phyloP scores from a whole-genome alignment of 495 filamentous ascomycete genomes.

The Penicillium nucicola region DNA sequence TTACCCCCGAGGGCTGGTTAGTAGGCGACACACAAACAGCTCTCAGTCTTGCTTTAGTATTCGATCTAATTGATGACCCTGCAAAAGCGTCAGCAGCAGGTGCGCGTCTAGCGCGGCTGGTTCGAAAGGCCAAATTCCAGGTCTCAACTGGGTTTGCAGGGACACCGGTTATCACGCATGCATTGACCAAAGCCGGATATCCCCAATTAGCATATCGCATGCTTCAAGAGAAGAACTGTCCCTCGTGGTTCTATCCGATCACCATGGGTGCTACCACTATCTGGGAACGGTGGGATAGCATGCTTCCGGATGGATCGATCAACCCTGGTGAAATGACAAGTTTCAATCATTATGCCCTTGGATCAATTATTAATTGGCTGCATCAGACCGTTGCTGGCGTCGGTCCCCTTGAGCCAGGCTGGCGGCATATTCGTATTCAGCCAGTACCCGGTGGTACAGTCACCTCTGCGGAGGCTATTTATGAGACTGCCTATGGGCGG shows the following conservation, averaged over 20 bases:
- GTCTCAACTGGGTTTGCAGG: slow-evolving; percentile 56
- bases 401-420: slow-evolving; percentile 20
- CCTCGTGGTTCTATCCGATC: slow-evolving; percentile 53
- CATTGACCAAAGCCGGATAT: slow-evolving; percentile 36
- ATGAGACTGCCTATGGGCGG: slow-evolving; percentile 27
- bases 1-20: slow-evolving; percentile 37
- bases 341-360: slow-evolving; percentile 54
- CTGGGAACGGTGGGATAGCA: slow-evolving; percentile 57
- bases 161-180: slow-evolving; percentile 47
- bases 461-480: slow-evolving; percentile 15
- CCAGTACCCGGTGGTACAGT: slow-evolving; percentile 28
- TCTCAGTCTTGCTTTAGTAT: slow-evolving; percentile 41
- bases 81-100: slow-evolving; percentile 32
- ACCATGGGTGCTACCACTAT: slow-evolving; percentile 51
- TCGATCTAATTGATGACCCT: slow-evolving; percentile 34
- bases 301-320: slow-evolving; percentile 49
- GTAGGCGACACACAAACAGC: slow-evolving; percentile 50
- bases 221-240: slow-evolving; percentile 37
- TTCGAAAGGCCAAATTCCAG: slow-evolving; percentile 28
- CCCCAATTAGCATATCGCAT: slow-evolving; percentile 34
- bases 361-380: slow-evolving; percentile 36
- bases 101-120: slow-evolving; percentile 30
- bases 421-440: slow-evolving; percentile 22
- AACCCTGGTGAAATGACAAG: slow-evolving; percentile 55
- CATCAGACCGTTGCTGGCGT: slow-evolving; percentile 27